Base-by-base conservation (phyloP, 2,329 filamentous ascomycete species). In the Beauveria sp. region DNA sequence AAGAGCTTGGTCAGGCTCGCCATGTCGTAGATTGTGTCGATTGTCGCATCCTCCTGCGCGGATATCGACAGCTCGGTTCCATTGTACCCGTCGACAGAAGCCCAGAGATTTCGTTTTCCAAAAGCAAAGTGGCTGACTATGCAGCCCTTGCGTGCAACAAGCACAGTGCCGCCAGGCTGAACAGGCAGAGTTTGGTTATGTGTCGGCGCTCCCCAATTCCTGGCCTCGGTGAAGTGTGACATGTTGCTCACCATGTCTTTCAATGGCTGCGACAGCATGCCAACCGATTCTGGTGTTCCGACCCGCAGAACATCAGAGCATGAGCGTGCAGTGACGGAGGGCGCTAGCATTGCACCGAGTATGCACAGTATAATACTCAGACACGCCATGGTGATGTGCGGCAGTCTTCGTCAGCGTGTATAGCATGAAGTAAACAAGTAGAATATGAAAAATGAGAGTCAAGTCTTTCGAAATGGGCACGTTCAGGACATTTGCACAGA, bases 1-100 rank as follows among this genome's bases (percentile, higher is more conserved):
- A 73, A 74, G 28, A 75, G 61, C 65, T 75, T 76, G 7, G 74
- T 73, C 34, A 75, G 63, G 62, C 73, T 75, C 43, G 73, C 73
- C 69, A 74, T 69, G 63, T 75, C 73, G 64, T 75, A 75, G n/a
- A 76, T 69, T 3, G 72, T 75, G 57, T 75, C 70, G 4, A 70
- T 38, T 0, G 66, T 68, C 9, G 73, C 65, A 16, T 67, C 65
- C 58, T 71, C 69, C 61, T 71, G 70, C 38, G 69, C 57, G 6
- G 50, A 1, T 1, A 14, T 6, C 5, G 69, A 67, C 7, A 75
- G 67, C 10, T 65, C 48, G 2, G 69, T 71, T 42, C 73, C 71
- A 54, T 71, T 70, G 46, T 46, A 62, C 3, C 61, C 61, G 18
- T 62, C 48, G 2, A 67, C 69, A 51, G 70, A 65, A 28, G 70